These are phyloP conservation scores for Paramecium caudatum DNA, from an alignment of 73 alveolate species.

Conservation along the genomic window DNA sequence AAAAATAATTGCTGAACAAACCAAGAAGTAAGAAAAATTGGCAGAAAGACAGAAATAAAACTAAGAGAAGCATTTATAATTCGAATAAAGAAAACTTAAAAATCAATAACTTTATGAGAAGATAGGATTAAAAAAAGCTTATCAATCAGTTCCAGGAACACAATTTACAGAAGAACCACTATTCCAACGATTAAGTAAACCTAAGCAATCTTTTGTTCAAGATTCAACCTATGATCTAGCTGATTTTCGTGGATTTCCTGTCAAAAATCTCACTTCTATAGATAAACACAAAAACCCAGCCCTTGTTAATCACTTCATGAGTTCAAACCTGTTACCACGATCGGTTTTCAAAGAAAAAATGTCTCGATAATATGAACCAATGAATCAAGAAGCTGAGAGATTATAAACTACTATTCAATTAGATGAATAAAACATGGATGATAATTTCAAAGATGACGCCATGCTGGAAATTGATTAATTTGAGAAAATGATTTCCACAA, in stretches of 20 bases:
- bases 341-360: not conserved
- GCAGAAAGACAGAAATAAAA: not conserved
- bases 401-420: not conserved
- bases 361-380: not conserved
- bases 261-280: not conserved
- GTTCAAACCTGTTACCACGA: slow-evolving; percentile 32
- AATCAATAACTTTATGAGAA: slow-evolving; percentile 34
- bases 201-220: not conserved
- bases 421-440: slow-evolving; percentile 13
- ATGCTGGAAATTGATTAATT: slow-evolving; percentile 36
- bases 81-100: not conserved
- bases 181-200: slow-evolving; percentile 12
- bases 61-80: not conserved
- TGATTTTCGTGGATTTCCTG: slow-evolving; percentile 40
- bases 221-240: slow-evolving; percentile 59
- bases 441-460: slow-evolving; percentile 47
- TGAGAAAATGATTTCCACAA: not conserved
- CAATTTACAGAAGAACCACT: slow-evolving; percentile 5
- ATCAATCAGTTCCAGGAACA: not conserved
- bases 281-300: slow-evolving; percentile 25
- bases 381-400: not conserved
- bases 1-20: not conserved
- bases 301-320: not conserved
- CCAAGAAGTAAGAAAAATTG: not conserved
- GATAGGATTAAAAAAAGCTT: not conserved